Evolutionary conservation across 371 early-diverging fungal genomes (phyloP), one percentile per base, ranked within the genome.

Genomic region (Rhizomucor miehei): DNA sequence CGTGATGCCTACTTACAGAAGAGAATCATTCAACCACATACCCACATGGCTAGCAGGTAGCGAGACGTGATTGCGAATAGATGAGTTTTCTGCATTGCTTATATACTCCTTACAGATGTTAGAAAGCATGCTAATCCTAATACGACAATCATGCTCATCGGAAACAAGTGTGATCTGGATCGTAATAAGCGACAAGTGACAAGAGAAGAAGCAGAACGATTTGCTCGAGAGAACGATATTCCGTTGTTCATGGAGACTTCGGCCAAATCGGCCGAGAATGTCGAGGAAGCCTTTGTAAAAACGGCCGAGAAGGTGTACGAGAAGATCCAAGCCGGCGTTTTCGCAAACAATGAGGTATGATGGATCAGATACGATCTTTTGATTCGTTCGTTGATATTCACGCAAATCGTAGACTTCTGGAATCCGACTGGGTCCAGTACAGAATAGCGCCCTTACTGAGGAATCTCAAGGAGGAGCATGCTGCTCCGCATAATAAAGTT

Each of bases 251-350:
- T 92, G 65, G 98, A 98, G 63, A 91, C 97, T 0, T 91, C 92
- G 10, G 98, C 99, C 20, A 97, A 96, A 69, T 90, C 93, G 1
- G 92, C 95, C 24, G 86, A 81, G 41, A 94, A 95, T 57, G 95
- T 98, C 23, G 90, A 94, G 49, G 85, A 85, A 62, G 91, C 89
- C 1, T 91, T 90, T 68, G 77, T 82, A 35, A 75, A 82, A 53
- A 88, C 89, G 16, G 92, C 91, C 37, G 81, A 84, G 51, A 81
- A 88, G 57, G 88, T 91, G n/a, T 87, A 90, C 64, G 87, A 86
- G 37, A 91, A 91, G 78, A 90, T 91, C 36, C 85, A 88, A 57
- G 70, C 79, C 48, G 91, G 91, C 19, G 80, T 89, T 29, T 83
- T 90, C 62, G 86, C 89, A 20, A 80, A 80, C 40, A 88, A 88